phyloP scores from a whole-genome alignment of 768 basidiomycete species.

The Serendipita sp. region DNA sequence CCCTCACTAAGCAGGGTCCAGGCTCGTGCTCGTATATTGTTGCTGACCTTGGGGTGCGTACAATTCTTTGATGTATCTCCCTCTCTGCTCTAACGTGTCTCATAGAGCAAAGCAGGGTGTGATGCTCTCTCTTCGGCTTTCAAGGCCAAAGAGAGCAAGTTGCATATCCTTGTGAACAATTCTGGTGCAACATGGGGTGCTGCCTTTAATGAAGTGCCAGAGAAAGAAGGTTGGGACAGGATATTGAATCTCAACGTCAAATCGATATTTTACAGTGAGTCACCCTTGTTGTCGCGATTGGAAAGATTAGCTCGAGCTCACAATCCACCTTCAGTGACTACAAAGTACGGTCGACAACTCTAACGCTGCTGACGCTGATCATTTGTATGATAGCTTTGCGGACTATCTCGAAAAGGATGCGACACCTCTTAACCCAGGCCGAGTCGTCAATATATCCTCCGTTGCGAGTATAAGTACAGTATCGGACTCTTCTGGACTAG shows the following conservation, averaged over 20 bases:
- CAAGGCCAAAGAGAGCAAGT: slow-evolving; percentile 48
- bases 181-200: slow-evolving; percentile 71
- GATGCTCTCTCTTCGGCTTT: slow-evolving; percentile 53
- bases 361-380: not conserved
- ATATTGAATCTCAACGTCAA: slow-evolving; percentile 75
- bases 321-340: slow-evolving; percentile 30
- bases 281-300: not conserved
- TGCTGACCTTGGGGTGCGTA: slow-evolving; percentile 53
- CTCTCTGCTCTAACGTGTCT: not conserved
- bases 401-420: slow-evolving; percentile 52
- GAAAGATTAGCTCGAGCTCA: not conserved
- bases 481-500: slow-evolving; percentile 32
- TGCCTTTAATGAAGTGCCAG: slow-evolving; percentile 49
- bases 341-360: slow-evolving; percentile 22
- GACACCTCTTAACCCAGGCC: slow-evolving; percentile 45
- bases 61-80: not conserved
- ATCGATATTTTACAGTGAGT: slow-evolving; percentile 63
- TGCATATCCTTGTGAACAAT: slow-evolving; percentile 76
- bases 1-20: slow-evolving; percentile 43
- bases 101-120: slow-evolving; percentile 62
- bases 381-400: slow-evolving; percentile 26
- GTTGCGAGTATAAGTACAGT: slow-evolving; percentile 38
- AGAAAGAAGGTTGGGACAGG: slow-evolving; percentile 76
- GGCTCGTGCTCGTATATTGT: slow-evolving; percentile 58
- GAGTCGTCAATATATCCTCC: slow-evolving; percentile 75